phyloP scores from a whole-genome alignment of 768 basidiomycete species.

The Suillus occidentalis region DNA sequence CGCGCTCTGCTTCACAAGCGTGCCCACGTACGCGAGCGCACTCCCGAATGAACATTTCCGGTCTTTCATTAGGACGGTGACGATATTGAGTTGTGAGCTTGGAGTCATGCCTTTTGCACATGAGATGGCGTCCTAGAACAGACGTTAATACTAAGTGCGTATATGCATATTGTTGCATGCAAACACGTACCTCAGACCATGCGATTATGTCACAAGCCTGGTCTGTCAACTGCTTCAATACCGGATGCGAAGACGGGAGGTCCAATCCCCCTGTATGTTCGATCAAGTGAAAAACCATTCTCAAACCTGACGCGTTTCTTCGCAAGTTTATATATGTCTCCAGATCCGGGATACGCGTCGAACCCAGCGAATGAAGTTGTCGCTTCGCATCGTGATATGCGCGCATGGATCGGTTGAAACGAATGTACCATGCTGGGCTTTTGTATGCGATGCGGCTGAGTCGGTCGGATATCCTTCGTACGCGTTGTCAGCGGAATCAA shows the following conservation, averaged over 20 bases:
- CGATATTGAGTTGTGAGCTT: slow-evolving; percentile 42
- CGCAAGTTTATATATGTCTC: slow-evolving; percentile 48
- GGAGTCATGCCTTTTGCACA: slow-evolving; percentile 48
- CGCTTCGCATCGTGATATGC: slow-evolving; percentile 34
- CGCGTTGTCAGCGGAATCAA: slow-evolving; percentile 7
- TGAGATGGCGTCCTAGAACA: slow-evolving; percentile 54
- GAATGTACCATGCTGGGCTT: slow-evolving; percentile 41
- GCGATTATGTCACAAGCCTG: slow-evolving; percentile 50
- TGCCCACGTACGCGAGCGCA: slow-evolving; percentile 33
- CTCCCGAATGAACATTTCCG: slow-evolving; percentile 47
- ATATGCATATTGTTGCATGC: background rate
- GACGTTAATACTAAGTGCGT: background rate
- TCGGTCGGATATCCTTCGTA: slow-evolving; percentile 39
- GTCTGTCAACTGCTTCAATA: slow-evolving; percentile 36
- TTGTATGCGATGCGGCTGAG: slow-evolving; percentile 37
- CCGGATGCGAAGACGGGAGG: slow-evolving; percentile 30
- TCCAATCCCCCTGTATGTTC: slow-evolving; percentile 50
- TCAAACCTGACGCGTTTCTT: slow-evolving; percentile 48
- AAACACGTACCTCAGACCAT: slow-evolving; percentile 49
- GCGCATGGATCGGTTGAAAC: slow-evolving; percentile 39
- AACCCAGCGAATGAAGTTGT: slow-evolving; percentile 19
- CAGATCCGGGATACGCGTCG: slow-evolving; percentile 37
- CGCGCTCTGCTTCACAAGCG: slow-evolving; percentile 28
- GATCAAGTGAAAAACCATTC: slow-evolving; percentile 51
- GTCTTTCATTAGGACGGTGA: slow-evolving; percentile 48